Base-by-base conservation (phyloP, 148 eudicot genomes). In the Nyssa sinensis region DNA sequence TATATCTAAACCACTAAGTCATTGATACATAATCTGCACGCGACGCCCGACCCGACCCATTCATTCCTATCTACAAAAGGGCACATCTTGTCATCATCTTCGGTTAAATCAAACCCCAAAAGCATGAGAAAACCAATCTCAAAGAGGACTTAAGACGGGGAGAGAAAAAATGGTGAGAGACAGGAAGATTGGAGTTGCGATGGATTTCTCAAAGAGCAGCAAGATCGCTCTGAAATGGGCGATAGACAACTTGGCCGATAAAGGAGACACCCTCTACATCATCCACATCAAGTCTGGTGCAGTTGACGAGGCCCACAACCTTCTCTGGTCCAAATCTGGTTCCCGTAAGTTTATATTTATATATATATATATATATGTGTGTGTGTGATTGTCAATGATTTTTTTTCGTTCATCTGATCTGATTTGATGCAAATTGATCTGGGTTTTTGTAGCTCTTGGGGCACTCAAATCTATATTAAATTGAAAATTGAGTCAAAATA, bases 191-290 rank as follows among this genome's bases (percentile, higher is more conserved):
- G 87, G 87, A 0, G 83, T 86, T 62, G 89, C 89, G 0, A 83
- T 86, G 85, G 87, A 86, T n/a, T n/a, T n/a, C n/a, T n/a, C n/a
- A n/a, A n/a, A n/a, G n/a, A n/a, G n/a, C n/a, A n/a, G n/a, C n/a
- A 94, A 88, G 57, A 64, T 68, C 60, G 98, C 97, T 0, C 89
- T 94, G 66, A 74, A 87, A 69, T 94, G 98, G 97, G 93, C 98
- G 1, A 81, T 94, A 44, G 89, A 92, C 28, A 94, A 94, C 55
- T 64, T 94, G 59, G 95, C 87, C 67, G 87, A 88, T 44, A 86
- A 86, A 51, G 97, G 93, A 0, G 98, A 94, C 71, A 84, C 86
- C 4, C 74, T 94, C 4, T 80, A 77, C 75, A 75, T 94, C 80
- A 78, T 94, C 74, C 97, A 91, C 82, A 85, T 90, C 70, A 83